These are phyloP conservation scores for Amphibolis antarctica DNA, from an alignment of 106 monocot species.

Conservation along the genomic window DNA sequence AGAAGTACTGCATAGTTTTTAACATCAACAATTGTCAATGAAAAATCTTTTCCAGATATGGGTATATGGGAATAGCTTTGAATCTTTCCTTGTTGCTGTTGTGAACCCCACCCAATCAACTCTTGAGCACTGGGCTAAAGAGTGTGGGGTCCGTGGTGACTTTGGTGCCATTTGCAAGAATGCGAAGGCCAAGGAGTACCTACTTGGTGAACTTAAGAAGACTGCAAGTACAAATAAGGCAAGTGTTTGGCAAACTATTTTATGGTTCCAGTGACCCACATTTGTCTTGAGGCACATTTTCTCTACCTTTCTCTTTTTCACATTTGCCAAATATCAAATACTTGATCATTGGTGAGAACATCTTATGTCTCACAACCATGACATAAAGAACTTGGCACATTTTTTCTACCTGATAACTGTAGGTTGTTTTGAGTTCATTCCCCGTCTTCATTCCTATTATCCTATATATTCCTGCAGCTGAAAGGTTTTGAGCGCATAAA, in stretches of 20 bases:
- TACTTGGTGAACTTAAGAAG: conserved; percentile 64
- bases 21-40: too few relatives aligned
- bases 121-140: conserved; percentile 64
- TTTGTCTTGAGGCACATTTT: too few relatives aligned
- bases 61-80: conserved; percentile 92
- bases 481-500: conserved; percentile 87
- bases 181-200: conserved; percentile 52
- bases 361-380: too few relatives aligned
- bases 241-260: neutral
- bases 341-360: too few relatives aligned
- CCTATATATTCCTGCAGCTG: conserved; percentile 28
- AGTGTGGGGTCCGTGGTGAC: conserved; percentile 45
- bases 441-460: neutral
- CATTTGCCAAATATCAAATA: too few relatives aligned
- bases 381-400: too few relatives aligned
- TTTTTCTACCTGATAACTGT: too few relatives aligned
- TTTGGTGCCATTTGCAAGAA: conserved; percentile 59
- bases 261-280: too few relatives aligned
- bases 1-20: too few relatives aligned
- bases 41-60: conserved; percentile 54
- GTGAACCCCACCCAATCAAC: conserved; percentile 68
- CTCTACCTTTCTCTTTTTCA: too few relatives aligned
- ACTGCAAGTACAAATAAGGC: conserved; percentile 72
- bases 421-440: neutral
- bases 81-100: conserved; percentile 73